phyloP scores from a whole-genome alignment of 139 green algal genomes.

The Microglena sp. region DNA sequence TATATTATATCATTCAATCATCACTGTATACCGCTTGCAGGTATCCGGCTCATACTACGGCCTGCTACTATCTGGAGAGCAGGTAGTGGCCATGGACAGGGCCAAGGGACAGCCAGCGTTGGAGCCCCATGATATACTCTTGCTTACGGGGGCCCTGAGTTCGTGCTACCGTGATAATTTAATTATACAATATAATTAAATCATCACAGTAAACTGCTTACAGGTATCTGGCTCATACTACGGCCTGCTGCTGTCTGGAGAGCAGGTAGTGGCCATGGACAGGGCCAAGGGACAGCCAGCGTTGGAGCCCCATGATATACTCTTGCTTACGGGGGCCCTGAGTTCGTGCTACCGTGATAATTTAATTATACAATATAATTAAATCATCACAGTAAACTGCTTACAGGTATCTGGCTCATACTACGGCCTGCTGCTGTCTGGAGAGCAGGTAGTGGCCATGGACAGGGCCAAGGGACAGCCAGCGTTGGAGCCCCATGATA shows the following conservation, averaged over 20 bases:
- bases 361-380: no score
- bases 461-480: constrained; percentile 16
- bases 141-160: no score
- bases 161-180: no score
- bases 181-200: no score
- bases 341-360: no score
- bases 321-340: no score
- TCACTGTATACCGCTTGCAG: no score
- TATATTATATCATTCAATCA: no score
- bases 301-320: constrained; percentile 56
- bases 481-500: constrained; percentile 48
- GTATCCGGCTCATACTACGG: constrained; percentile 44
- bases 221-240: constrained; percentile 42
- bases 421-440: constrained; percentile 48
- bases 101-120: constrained; percentile 24
- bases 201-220: no score
- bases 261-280: constrained; percentile 23
- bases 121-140: constrained; percentile 60
- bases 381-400: no score
- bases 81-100: constrained; percentile 25
- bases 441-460: constrained; percentile 23
- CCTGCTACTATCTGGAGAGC: constrained; percentile 35
- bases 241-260: constrained; percentile 42
- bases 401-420: no score
- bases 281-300: constrained; percentile 15